phyloP scores from a whole-genome alignment of 441 rosid genomes.

The Dalechampia spathulata region DNA sequence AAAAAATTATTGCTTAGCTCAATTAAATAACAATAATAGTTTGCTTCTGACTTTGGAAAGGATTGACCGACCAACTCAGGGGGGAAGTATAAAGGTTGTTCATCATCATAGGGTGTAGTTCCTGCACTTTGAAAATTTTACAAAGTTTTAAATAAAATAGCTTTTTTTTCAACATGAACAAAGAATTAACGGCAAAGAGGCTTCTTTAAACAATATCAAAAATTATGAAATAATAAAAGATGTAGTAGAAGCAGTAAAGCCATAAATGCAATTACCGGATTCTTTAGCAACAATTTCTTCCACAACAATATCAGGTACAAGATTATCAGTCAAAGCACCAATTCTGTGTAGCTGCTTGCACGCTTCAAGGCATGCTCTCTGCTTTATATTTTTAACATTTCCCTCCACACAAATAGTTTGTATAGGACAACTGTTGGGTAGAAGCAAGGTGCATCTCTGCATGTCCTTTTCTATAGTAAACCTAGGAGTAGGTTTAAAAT shows the following conservation, averaged over 20 bases:
- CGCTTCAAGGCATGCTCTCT: slow-evolving; percentile 78
- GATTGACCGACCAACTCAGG: slow-evolving; percentile 48
- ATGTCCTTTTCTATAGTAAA: slow-evolving; percentile 41
- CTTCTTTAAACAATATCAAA: neutral
- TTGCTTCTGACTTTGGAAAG: slow-evolving; percentile 12
- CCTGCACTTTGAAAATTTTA: slow-evolving; percentile 28
- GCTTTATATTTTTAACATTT: slow-evolving; percentile 37
- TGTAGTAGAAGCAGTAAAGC: neutral
- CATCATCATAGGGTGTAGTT: slow-evolving; percentile 32
- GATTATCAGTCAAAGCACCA: slow-evolving; percentile 79
- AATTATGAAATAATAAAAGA: too few species aligned
- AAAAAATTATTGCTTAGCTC: slow-evolving; percentile 37
- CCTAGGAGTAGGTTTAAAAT: slow-evolving; percentile 76
- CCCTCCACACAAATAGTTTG: slow-evolving; percentile 36
- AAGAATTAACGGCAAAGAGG: neutral
- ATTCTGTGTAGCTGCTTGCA: slow-evolving; percentile 61
- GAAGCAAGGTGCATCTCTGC: slow-evolving; percentile 41
- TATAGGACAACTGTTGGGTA: slow-evolving; percentile 75
- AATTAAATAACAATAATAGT: slow-evolving; percentile 53
- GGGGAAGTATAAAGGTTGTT: slow-evolving; percentile 67
- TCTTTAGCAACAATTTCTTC: slow-evolving; percentile 46
- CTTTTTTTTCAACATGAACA: neutral
- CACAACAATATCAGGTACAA: slow-evolving; percentile 63
- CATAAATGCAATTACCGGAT: slow-evolving; percentile 24
- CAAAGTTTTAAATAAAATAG: neutral